A percentile compares a stretch with the other conserved stretches of the same genome.
These are phyloP conservation scores for Neospermospora avenae DNA, from an alignment of 2,329 filamentous ascomycete species.

Conservation along the genomic window DNA sequence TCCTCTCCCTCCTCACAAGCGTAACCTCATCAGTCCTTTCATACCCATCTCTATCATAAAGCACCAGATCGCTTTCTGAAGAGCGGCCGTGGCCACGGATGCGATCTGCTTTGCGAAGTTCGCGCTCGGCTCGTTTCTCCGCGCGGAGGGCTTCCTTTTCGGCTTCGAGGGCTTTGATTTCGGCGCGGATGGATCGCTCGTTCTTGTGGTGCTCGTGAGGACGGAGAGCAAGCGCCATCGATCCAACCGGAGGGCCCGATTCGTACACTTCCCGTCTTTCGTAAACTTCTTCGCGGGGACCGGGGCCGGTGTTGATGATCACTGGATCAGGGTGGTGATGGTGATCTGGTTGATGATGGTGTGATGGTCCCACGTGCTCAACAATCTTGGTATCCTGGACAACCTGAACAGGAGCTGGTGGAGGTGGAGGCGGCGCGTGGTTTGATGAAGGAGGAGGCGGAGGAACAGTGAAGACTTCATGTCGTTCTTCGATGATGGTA, in stretches of 20 bases:
- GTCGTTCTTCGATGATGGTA: slow-evolving; percentile 47
- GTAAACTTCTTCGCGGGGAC: slow-evolving; percentile 29
- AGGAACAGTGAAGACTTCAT: slow-evolving; percentile 41
- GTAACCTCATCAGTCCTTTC: slow-evolving; percentile 47
- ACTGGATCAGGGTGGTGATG: slow-evolving; percentile 38
- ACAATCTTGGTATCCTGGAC: slow-evolving; percentile 46
- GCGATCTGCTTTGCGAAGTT: slow-evolving; percentile 44
- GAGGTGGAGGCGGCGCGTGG: slow-evolving; percentile 22
- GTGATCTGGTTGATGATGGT: slow-evolving; percentile 29
- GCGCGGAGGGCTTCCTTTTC: slow-evolving; percentile 57
- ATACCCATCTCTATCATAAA: slow-evolving; percentile 52
- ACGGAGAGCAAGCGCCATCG: slow-evolving; percentile 43
- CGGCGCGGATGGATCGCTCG: slow-evolving; percentile 62
- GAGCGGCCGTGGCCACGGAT: slow-evolving; percentile 55
- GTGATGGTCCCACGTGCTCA: slow-evolving; percentile 24
- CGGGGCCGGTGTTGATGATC: slow-evolving; percentile 43
- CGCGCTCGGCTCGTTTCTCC: slow-evolving; percentile 49
- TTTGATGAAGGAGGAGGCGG: slow-evolving; percentile 18
- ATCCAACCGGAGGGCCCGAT: slow-evolving; percentile 34
- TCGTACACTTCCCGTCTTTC: slow-evolving; percentile 26
- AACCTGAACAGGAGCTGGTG: slow-evolving; percentile 36
- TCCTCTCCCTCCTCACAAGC: slow-evolving; percentile 48
- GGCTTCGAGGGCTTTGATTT: slow-evolving; percentile 69
- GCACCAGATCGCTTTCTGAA: slow-evolving; percentile 58
- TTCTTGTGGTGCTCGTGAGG: slow-evolving; percentile 35